Evolutionary conservation across 345 rosid genomes (phyloP).

Genomic region (Nasturtium officinale): DNA sequence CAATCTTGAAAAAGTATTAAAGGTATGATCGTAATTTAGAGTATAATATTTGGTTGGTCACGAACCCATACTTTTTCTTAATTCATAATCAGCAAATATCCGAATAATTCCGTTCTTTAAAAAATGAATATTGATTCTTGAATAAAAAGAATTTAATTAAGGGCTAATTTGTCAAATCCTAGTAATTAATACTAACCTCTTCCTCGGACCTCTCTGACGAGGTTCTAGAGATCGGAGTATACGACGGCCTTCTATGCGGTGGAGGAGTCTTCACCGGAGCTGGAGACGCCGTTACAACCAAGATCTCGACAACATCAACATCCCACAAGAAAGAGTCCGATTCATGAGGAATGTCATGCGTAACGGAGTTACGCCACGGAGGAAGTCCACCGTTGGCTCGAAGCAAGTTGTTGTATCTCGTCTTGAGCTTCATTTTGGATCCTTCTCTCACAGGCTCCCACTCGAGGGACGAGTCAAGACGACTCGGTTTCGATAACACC

Average conservation of each 20-base stretch:
- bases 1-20: not conserved
- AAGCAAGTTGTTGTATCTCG: constrained; percentile 63
- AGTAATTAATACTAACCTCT: constrained; percentile 63
- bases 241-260: constrained; percentile 52
- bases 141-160: not conserved
- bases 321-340: constrained; percentile 73
- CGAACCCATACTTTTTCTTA: not conserved
- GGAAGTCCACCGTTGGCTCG: constrained; percentile 82
- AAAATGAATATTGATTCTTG: not conserved
- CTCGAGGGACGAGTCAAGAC: constrained; percentile 61
- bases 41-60: not conserved
- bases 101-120: not conserved
- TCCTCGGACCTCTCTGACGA: constrained; percentile 48
- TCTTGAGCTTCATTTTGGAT: constrained; percentile 53
- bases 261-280: constrained; percentile 40
- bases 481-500: constrained; percentile 52
- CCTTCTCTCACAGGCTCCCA: constrained; percentile 79
- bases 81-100: not conserved
- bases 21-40: not conserved
- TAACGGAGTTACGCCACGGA: constrained; percentile 83
- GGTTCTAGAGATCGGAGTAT: constrained; percentile 26
- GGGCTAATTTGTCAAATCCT: not conserved
- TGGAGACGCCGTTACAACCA: constrained; percentile 24
- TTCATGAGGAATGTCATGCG: constrained; percentile 65
- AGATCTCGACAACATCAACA: constrained; percentile 62